phyloP scores from a whole-genome alignment of 352 stramenopile species.

The Elongisporangium prolatum region DNA sequence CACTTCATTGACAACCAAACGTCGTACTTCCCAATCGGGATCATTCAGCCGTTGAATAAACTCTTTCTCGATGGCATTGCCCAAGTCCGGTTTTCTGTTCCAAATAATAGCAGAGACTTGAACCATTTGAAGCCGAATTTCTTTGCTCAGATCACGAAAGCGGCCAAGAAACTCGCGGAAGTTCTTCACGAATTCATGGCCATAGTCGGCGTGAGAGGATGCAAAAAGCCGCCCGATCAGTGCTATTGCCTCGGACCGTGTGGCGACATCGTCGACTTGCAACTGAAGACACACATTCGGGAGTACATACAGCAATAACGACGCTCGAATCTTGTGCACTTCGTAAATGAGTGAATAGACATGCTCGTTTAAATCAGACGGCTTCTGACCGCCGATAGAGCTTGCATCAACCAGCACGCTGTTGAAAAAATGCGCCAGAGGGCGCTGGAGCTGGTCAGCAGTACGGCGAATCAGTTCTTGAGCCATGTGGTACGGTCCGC shows the following conservation, averaged over 20 bases:
- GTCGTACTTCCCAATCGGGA: conserved; percentile 79
- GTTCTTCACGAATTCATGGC: conserved; percentile 73
- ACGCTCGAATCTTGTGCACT: conserved; percentile 76
- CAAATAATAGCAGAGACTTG: conserved; percentile 66
- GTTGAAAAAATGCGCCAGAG: conserved; percentile 80
- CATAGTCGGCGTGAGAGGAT: conserved; percentile 67
- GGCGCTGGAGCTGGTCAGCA: conserved; percentile 56
- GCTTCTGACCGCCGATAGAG: conserved; percentile 17
- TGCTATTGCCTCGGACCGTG: conserved; percentile 67
- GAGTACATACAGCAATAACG: conserved; percentile 72
- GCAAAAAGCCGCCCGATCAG: conserved; percentile 80
- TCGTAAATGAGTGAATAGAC: conserved; percentile 82
- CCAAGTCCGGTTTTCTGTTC: conserved; percentile 62
- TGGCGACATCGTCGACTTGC: conserved; percentile 82
- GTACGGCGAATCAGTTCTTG: conserved; percentile 72
- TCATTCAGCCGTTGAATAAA: conserved; percentile 69
- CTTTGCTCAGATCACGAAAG: conserved; percentile 85
- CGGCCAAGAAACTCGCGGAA: conserved; percentile 82
- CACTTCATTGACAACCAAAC: conserved; percentile 70
- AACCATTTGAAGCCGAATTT: conserved; percentile 85
- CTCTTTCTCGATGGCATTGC: conserved; percentile 59
- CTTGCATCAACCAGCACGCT: conserved; percentile 62
- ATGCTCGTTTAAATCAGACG: conserved; percentile 72
- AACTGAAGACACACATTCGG: conserved; percentile 85
- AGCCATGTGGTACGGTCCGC: conserved; percentile 50